Conservation (phyloP, 306 rosid genomes). For the Sicyos baderoa region DNA sequence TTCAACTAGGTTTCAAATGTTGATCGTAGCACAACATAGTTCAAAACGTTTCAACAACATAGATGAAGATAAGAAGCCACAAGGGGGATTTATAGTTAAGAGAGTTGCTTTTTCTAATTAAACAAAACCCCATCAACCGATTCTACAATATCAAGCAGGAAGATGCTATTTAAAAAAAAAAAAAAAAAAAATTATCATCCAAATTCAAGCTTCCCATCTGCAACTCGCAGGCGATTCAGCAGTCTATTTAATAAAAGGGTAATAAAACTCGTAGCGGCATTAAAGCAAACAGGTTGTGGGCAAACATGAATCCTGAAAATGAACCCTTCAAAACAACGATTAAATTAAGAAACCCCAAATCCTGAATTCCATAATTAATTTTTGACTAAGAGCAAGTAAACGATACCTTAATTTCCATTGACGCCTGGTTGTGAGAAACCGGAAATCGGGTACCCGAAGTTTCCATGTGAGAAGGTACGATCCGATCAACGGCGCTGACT, state of each 20-base stretch:
- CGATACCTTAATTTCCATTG: conserved; percentile 50
- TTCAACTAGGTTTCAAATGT: no score
- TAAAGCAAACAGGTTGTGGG: conserved; percentile 25
- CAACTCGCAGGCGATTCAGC: neutral
- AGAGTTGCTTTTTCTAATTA: neutral
- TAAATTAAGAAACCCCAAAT: neutral
- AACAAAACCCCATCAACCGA: neutral
- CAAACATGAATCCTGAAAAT: conserved; percentile 8
- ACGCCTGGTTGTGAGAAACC: conserved; percentile 36
- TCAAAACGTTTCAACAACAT: no score
- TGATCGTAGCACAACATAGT: no score
- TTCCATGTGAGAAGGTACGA: conserved; percentile 20
- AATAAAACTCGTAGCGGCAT: conserved; percentile 13
- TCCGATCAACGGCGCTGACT: neutral
- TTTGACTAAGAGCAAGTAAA: neutral
- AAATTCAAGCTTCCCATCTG: neutral
- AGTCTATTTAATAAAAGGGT: neutral
- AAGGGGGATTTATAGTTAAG: neutral
- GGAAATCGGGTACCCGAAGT: conserved; percentile 40
- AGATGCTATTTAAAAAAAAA: neutral
- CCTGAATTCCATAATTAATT: conserved; percentile 8
- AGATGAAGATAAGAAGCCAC: neutral
- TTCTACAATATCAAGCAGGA: neutral
- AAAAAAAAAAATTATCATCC: neutral
- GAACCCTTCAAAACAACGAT: neutral